These are phyloP conservation scores for Homolaphlyctis polyrhiza DNA, from an alignment of 371 early-diverging fungal genomes.

Conservation along the genomic window DNA sequence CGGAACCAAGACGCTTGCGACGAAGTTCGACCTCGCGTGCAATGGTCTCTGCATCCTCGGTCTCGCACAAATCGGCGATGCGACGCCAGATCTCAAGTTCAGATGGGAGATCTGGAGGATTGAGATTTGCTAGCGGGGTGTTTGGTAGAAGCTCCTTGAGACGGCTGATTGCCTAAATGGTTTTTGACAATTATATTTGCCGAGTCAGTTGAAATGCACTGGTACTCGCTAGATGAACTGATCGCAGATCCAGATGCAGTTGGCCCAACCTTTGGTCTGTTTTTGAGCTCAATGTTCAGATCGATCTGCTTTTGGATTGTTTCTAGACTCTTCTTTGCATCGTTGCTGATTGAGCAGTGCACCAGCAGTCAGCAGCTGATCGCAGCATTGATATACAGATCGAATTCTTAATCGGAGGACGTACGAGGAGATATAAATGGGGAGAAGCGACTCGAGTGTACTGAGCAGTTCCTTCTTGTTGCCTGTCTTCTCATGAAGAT, in stretches of 20 bases:
- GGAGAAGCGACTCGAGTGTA: conserved; percentile 35
- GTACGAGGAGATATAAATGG: conserved; percentile 16
- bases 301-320: conserved; percentile 52
- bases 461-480: conserved; percentile 38
- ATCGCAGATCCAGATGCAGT: too few species aligned
- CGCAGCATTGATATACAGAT: not conserved
- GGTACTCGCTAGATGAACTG: too few species aligned
- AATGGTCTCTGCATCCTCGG: conserved; percentile 50
- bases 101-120: not conserved
- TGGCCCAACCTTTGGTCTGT: conserved; percentile 14
- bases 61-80: conserved; percentile 53
- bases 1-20: conserved; percentile 64
- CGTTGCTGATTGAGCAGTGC: conserved; percentile 27
- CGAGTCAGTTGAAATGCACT: too few species aligned
- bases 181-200: too few species aligned
- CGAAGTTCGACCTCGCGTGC: conserved; percentile 62
- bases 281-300: conserved; percentile 34
- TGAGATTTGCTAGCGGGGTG: conserved; percentile 18
- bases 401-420: not conserved
- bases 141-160: conserved; percentile 51
- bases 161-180: conserved; percentile 45
- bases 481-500: conserved; percentile 56
- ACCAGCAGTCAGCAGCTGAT: not conserved
- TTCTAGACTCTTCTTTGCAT: conserved; percentile 56
- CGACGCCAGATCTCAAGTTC: conserved; percentile 41